A percentile compares a stretch with the other conserved stretches of the same genome.
These are phyloP conservation scores for Adansonia digitata DNA, from an alignment of 345 rosid genomes.

Conservation along the genomic window DNA sequence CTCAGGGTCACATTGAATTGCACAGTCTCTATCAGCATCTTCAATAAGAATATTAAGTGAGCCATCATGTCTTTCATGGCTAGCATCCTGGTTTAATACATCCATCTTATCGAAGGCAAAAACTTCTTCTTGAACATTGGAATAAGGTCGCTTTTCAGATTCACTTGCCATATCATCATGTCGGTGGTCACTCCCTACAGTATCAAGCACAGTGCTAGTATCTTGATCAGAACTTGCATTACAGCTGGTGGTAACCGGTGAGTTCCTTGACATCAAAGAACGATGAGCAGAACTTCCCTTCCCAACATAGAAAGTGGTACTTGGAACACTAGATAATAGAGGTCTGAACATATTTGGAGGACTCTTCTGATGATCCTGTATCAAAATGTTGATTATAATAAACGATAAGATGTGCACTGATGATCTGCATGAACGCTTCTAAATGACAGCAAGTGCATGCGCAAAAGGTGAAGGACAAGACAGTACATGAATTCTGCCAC, in stretches of 20 bases:
- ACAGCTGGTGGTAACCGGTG: conserved; percentile 65
- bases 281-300: conserved; percentile 54
- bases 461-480: not conserved
- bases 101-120: conserved; percentile 58
- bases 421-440: conserved; percentile 11
- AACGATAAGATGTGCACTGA: conserved; percentile 10
- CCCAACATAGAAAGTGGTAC: conserved; percentile 74
- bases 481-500: not conserved
- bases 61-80: conserved; percentile 33
- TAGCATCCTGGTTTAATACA: conserved; percentile 34
- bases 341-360: conserved; percentile 99
- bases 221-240: conserved; percentile 65
- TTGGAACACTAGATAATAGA: conserved; percentile 91
- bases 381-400: conserved; percentile 18
- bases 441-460: not conserved
- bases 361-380: conserved; percentile 82
- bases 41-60: conserved; percentile 33
- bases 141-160: conserved; percentile 26
- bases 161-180: conserved; percentile 40
- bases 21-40: conserved; percentile 34
- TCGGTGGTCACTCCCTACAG: conserved; percentile 46
- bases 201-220: conserved; percentile 40
- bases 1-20: conserved; percentile 35
- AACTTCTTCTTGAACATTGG: conserved; percentile 50
- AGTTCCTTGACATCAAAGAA: conserved; percentile 57